phyloP scores from a whole-genome alignment of 352 stramenopile genomes.

The Phytophthora cryptogea region DNA sequence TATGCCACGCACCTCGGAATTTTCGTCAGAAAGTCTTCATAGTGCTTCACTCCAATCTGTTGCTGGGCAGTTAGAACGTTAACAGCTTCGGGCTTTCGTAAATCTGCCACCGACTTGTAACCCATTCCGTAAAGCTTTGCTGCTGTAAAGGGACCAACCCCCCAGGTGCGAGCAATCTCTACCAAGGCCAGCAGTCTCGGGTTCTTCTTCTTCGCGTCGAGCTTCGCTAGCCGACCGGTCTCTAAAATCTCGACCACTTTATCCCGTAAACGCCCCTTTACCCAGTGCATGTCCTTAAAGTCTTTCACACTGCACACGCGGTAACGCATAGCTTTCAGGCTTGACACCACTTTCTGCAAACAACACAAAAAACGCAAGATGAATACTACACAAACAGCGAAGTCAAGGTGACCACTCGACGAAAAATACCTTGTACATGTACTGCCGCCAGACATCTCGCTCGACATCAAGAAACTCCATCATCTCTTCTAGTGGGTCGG shows the following conservation, averaged over 20 bases:
- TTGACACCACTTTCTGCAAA: conserved; percentile 69
- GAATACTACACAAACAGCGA: conserved; percentile 2
- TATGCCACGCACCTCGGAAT: conserved; percentile 53
- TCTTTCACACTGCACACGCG: conserved; percentile 64
- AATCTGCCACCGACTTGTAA: conserved; percentile 65
- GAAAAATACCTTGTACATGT: conserved; percentile 75
- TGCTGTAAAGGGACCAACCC: conserved; percentile 77
- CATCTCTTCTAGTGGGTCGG: conserved; percentile 72
- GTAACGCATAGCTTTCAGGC: conserved; percentile 65
- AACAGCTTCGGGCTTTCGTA: conserved; percentile 45
- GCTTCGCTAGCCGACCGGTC: conserved; percentile 72
- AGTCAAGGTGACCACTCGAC: not conserved
- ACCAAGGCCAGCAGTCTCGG: conserved; percentile 58
- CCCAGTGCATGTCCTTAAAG: conserved; percentile 69
- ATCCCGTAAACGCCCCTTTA: conserved; percentile 65
- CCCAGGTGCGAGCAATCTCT: conserved; percentile 75
- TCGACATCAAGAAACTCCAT: conserved; percentile 85
- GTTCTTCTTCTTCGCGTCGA: conserved; percentile 81
- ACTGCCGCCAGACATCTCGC: conserved; percentile 75
- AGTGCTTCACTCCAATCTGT: conserved; percentile 81
- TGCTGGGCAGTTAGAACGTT: conserved; percentile 63
- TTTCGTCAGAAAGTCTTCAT: conserved; percentile 78
- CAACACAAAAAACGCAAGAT: not conserved
- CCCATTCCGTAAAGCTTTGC: conserved; percentile 77
- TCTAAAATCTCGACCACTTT: conserved; percentile 83